Evolutionary conservation across 371 early-diverging fungal genomes (phyloP).

Genomic region (Funneliformis caledonium): DNA sequence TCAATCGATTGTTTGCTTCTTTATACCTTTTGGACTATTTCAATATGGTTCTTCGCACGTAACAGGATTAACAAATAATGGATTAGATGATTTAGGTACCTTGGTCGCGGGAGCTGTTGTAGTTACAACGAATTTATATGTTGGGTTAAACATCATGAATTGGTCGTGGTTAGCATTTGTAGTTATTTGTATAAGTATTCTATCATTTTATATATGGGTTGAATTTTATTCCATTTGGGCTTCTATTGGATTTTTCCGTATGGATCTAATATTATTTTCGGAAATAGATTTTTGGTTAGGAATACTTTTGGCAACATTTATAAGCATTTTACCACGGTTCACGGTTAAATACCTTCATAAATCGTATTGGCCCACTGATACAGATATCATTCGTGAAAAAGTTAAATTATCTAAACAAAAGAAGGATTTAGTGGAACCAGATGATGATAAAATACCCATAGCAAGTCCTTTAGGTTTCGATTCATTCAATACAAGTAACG

Average conservation of each 20-base stretch:
- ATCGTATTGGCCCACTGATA: slow-evolving; percentile 61
- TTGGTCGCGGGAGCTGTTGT: slow-evolving; percentile 76
- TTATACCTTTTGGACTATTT: slow-evolving; percentile 62
- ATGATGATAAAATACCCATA: slow-evolving; percentile 38
- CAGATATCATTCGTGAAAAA: slow-evolving; percentile 62
- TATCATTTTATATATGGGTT: slow-evolving; percentile 55
- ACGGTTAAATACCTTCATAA: slow-evolving; percentile 59
- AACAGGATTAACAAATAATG: slow-evolving; percentile 63
- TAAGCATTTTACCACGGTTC: slow-evolving; percentile 63
- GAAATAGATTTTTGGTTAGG: slow-evolving; percentile 59
- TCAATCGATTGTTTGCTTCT: slow-evolving; percentile 87
- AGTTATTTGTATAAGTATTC: slow-evolving; percentile 61
- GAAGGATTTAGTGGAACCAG: slow-evolving; percentile 38
- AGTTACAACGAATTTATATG: slow-evolving; percentile 80
- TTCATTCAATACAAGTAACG: slow-evolving; percentile 31
- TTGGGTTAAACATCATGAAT: slow-evolving; percentile 71
- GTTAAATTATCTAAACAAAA: slow-evolving; percentile 45
- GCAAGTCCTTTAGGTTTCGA: slow-evolving; percentile 24
- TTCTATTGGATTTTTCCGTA: slow-evolving; percentile 48
- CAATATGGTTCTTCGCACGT: slow-evolving; percentile 54
- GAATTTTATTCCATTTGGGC: slow-evolving; percentile 47
- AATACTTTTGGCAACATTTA: slow-evolving; percentile 48
- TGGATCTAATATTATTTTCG: slow-evolving; percentile 51
- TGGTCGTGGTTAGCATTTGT: slow-evolving; percentile 78
- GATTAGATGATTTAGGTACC: slow-evolving; percentile 78